Evolutionary conservation across 2,329 filamentous ascomycete species (phyloP).

Genomic region (Monilinia laxa): DNA sequence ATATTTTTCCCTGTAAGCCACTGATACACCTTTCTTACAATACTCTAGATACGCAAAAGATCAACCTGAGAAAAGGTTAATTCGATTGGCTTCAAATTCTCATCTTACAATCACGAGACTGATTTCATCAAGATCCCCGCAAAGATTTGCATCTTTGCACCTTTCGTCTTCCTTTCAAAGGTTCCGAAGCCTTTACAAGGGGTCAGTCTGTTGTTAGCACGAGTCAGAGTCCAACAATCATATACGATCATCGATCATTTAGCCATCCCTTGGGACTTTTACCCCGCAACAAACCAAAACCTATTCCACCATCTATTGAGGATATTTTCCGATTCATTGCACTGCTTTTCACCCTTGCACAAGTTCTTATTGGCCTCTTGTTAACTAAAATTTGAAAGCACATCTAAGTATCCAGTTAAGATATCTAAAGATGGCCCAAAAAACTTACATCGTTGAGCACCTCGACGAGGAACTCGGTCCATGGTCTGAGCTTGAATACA

Average conservation of each 20-base stretch:
- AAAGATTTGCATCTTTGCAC: neutral
- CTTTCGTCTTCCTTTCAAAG: constrained; percentile 1
- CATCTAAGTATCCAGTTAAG: constrained; percentile 3
- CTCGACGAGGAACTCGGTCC: constrained; percentile 89
- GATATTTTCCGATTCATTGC: constrained; percentile 30
- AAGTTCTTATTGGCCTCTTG: constrained; percentile 15
- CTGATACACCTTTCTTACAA: neutral
- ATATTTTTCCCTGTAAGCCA: neutral
- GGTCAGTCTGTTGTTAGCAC: constrained; percentile 19
- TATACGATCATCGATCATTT: constrained; percentile 16
- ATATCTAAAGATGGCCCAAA: constrained; percentile 46
- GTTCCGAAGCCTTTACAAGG: constrained; percentile 3
- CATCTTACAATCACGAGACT: constrained; percentile 18
- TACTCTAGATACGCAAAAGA: constrained; percentile 12
- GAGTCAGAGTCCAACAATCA: constrained; percentile 30
- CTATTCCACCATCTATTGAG: constrained; percentile 18
- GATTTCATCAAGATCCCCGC: constrained; percentile 17
- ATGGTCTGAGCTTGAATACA: constrained; percentile 94
- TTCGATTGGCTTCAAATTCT: constrained; percentile 16
- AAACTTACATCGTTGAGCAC: constrained; percentile 94
- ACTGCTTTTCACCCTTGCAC: constrained; percentile 13
- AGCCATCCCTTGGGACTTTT: constrained; percentile 24
- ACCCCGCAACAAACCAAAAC: constrained; percentile 32
- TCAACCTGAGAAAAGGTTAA: constrained; percentile 4
- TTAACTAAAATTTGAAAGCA: constrained; percentile 7